These are phyloP conservation scores for Tulasnella sp. DNA, from an alignment of 768 basidiomycete species.

Conservation along the genomic window DNA sequence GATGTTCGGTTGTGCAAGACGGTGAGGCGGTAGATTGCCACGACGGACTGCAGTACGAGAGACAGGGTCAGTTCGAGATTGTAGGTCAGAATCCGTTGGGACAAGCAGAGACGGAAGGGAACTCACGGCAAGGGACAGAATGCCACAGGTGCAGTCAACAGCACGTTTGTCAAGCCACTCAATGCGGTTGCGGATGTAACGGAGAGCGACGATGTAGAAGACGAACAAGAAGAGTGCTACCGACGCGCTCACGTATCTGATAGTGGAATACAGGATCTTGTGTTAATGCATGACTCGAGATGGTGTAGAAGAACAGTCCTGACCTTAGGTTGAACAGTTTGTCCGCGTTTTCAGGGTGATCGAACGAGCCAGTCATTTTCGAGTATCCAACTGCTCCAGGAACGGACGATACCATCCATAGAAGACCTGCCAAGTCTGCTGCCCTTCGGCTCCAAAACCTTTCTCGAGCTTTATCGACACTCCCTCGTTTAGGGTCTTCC, in stretches of 20 bases:
- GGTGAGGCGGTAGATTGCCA: constrained; percentile 7
- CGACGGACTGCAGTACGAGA: not conserved
- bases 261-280: not conserved
- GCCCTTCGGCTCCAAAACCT: not conserved
- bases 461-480: not conserved
- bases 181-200: not conserved
- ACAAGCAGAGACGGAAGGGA: not conserved
- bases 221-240: not conserved
- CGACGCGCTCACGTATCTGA: constrained; percentile 3
- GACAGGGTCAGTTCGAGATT: not conserved
- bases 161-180: not conserved
- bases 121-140: not conserved
- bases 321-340: not conserved
- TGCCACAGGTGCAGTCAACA: not conserved
- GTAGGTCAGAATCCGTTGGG: not conserved
- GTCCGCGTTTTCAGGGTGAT: not conserved
- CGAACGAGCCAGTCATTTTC: not conserved
- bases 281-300: not conserved
- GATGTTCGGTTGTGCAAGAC: not conserved
- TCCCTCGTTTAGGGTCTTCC: constrained; percentile 3
- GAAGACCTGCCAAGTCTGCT: not conserved
- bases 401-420: not conserved
- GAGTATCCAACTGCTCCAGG: not conserved
- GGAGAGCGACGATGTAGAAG: not conserved
- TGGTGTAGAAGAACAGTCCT: not conserved